A percentile compares a stretch with the other conserved stretches of the same genome.
Evolutionary conservation across 345 rosid species (phyloP).

Genomic region (Kernera saxatilis): DNA sequence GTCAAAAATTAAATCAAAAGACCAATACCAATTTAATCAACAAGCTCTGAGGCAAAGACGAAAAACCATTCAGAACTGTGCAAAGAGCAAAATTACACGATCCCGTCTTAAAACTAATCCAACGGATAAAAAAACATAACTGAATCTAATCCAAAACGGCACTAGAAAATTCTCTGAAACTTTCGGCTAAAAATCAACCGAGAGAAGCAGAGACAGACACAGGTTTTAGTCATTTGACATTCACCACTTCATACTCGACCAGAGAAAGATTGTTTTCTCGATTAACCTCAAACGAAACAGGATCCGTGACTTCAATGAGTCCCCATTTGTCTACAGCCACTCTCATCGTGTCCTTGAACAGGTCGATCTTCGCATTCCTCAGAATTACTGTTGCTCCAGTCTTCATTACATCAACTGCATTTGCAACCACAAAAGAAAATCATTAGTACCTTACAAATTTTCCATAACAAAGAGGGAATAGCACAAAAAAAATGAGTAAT

Average conservation of each 20-base stretch:
- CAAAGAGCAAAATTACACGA: not conserved
- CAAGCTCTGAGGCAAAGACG: not conserved
- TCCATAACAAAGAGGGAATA: too few relatives aligned
- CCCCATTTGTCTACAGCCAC: constrained; percentile 54
- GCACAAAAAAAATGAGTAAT: too few relatives aligned
- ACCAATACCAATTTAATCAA: not conserved
- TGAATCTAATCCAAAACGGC: not conserved
- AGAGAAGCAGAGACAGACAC: not conserved
- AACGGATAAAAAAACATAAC: not conserved
- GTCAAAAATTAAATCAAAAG: not conserved
- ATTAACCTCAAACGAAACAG: constrained; percentile 34
- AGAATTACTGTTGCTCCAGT: constrained; percentile 34
- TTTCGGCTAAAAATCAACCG: not conserved
- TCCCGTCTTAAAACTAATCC: not conserved
- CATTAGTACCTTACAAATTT: too few relatives aligned
- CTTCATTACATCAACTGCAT: constrained; percentile 45
- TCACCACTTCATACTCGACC: constrained; percentile 47
- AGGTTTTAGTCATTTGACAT: not conserved
- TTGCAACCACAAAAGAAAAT: too few relatives aligned
- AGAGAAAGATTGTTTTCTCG: constrained; percentile 40
- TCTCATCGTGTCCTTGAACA: constrained; percentile 49
- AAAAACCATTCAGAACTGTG: not conserved
- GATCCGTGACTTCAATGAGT: constrained; percentile 40
- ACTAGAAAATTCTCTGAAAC: not conserved
- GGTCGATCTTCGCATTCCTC: constrained; percentile 48